Base-by-base conservation (phyloP, 331 rosid genomes). In the Telfairia occidentalis region DNA sequence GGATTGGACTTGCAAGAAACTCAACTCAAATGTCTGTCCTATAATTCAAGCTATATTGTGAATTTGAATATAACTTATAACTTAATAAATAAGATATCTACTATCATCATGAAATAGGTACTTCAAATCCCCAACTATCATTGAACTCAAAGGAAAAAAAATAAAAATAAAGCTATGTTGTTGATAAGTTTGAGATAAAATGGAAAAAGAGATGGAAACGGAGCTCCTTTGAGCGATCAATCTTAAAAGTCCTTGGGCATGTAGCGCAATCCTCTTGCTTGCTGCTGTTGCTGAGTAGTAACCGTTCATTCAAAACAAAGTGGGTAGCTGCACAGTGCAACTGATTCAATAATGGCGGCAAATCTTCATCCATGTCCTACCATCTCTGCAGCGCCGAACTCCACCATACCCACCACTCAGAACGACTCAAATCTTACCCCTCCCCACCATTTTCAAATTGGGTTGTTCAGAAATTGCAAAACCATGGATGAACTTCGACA, bases 401-500 rank as follows among this genome's bases (percentile, higher is more conserved):
- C 75, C 82, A 13, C 69, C 61, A 6, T 79, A 53, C 82, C 89
- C 67, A 55, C 57, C 29, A 35, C 37, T 77, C 80, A 74, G 42
- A 81, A 32, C 6, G 86, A 86, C 45, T 24, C 83, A n/a, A 88
- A 83, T 40, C 38, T 79, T 71, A 52, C 29, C 4, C 7, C 79
- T 61, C 57, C 29, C 21, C 81, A 74, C 37, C 43, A 79, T 63
- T 80, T 77, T 29, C 76, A 79, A 57, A 60, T 8, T 26, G 81
- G 82, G 78, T 78, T 65, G 32, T 77, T 90, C 29, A 42, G 1
- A 75, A 82, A 77, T 52, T 84, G 85, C 85, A 86, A 86, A 82
- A 81, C 92, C 84, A 77, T 90, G 55, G 78, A 78, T 34, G 87
- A 92, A 29, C 78, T 92, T 38, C 82, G 75, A 79, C 91, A 85